Evolutionary conservation across 352 stramenopile genomes (phyloP).

Genomic region (Aphanomyces euteiches): DNA sequence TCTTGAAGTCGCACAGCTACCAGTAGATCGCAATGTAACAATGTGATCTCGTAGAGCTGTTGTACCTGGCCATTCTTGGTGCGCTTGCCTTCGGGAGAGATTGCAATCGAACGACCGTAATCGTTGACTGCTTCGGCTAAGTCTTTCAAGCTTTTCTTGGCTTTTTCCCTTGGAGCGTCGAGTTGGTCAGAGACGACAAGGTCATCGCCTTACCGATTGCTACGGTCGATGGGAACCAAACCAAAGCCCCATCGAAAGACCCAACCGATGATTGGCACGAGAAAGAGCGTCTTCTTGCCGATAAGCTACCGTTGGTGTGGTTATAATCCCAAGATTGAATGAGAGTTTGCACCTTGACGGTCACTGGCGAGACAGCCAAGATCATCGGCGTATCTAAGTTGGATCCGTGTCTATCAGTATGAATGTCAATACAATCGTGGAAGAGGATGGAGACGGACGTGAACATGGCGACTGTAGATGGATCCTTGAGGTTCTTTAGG

Average conservation of each 20-base stretch:
- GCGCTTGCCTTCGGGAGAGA: constrained; percentile 74
- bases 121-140: constrained; percentile 60
- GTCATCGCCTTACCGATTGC: constrained; percentile 41
- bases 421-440: constrained; percentile 38
- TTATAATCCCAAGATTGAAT: constrained; percentile 26
- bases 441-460: constrained; percentile 55
- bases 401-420: too few relatives aligned
- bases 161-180: constrained; percentile 38
- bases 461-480: constrained; percentile 72
- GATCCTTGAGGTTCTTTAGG: constrained; percentile 48
- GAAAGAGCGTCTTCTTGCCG: constrained; percentile 75
- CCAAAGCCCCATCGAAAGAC: constrained; percentile 60
- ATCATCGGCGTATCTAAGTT: too few relatives aligned
- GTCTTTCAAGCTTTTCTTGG: constrained; percentile 64
- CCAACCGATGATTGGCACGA: constrained; percentile 73
- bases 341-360: constrained; percentile 39
- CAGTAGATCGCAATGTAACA: neutral
- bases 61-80: constrained; percentile 69
- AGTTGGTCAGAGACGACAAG: neutral
- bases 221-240: constrained; percentile 75
- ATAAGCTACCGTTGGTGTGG: constrained; percentile 55
- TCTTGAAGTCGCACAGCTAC: constrained; percentile 81
- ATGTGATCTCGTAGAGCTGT: too few relatives aligned
- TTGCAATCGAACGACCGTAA: constrained; percentile 63
- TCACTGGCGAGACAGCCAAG: neutral